Conservation (phyloP, 2,329 filamentous ascomycete genomes). For the Chaetomiaceae sp. region DNA sequence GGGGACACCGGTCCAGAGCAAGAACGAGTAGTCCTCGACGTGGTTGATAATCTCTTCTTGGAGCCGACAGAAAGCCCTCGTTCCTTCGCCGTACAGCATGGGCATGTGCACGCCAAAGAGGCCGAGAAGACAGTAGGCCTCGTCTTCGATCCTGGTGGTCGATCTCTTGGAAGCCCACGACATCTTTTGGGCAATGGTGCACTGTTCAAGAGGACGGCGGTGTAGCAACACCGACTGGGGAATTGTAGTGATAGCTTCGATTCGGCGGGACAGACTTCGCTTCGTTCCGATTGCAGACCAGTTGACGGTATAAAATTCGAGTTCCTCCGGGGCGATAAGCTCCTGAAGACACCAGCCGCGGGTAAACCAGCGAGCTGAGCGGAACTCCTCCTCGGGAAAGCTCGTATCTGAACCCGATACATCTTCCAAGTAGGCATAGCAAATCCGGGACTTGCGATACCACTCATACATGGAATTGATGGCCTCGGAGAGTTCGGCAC, state of each 20-base stretch:
- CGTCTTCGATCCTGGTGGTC: slow-evolving; percentile 8
- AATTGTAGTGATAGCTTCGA: too few species aligned
- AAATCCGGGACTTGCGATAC: slow-evolving; percentile 1
- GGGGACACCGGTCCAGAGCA: too few species aligned
- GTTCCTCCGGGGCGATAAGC: background rate
- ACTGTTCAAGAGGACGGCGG: too few species aligned
- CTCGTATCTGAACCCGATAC: background rate
- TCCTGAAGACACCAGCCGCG: slow-evolving; percentile 11
- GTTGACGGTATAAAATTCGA: slow-evolving; percentile 6
- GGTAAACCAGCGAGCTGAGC: slow-evolving; percentile 4
- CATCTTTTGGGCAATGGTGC: slow-evolving; percentile 2
- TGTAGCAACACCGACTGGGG: too few species aligned
- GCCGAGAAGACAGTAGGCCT: too few species aligned
- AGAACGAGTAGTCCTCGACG: too few species aligned
- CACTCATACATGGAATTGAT: slow-evolving; percentile 2
- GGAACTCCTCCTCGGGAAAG: background rate
- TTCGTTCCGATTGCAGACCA: slow-evolving; percentile 17
- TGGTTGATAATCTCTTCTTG: too few species aligned
- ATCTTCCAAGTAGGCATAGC: slow-evolving; percentile 4
- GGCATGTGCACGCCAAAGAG: too few species aligned
- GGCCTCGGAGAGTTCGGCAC: slow-evolving; percentile 9
- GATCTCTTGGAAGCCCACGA: slow-evolving; percentile 6
- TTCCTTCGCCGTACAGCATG: too few species aligned
- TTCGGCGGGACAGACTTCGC: background rate
- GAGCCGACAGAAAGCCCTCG: too few species aligned